phyloP scores from a whole-genome alignment of 164 flowering plant species.

The Houttuynia cordata region DNA sequence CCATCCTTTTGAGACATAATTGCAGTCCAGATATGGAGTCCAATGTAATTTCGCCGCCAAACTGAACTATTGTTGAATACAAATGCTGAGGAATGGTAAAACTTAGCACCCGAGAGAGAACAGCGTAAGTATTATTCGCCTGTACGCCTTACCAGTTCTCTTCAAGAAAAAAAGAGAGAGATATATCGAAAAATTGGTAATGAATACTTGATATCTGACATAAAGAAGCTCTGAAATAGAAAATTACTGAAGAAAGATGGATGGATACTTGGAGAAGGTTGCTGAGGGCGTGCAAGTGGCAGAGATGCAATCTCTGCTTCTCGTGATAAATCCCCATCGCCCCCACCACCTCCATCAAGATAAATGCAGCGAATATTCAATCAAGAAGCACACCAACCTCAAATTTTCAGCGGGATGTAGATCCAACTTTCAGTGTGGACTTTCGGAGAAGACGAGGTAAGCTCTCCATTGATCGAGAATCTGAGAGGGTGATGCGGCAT shows the following conservation, averaged over 20 bases:
- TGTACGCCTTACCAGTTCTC: conserved; percentile 23
- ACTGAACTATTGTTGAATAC: conserved; percentile 19
- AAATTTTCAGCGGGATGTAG: too few relatives aligned
- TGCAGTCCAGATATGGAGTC: conserved; percentile 66
- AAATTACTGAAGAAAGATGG: too few relatives aligned
- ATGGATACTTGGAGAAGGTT: conserved; percentile 83
- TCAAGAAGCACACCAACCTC: too few relatives aligned
- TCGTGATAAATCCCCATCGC: conserved; percentile 61
- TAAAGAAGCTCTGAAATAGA: background rate
- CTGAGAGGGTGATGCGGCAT: too few relatives aligned
- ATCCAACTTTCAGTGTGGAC: too few relatives aligned
- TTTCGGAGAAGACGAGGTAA: too few relatives aligned
- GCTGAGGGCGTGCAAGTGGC: conserved; percentile 88
- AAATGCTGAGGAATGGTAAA: conserved; percentile 58
- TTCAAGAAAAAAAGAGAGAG: conserved; percentile 4
- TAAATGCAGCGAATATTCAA: too few relatives aligned
- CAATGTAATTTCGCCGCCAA: conserved; percentile 25
- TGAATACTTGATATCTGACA: background rate
- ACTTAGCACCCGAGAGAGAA: conserved; percentile 55
- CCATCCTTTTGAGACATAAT: conserved; percentile 29
- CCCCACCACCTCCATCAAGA: background rate
- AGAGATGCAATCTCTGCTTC: conserved; percentile 73
- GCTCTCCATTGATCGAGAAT: too few relatives aligned
- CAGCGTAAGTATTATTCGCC: conserved; percentile 38
- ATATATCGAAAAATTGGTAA: too few relatives aligned